These are phyloP conservation scores for Marasmius oreades DNA, from an alignment of 1,284 basidiomycete genomes.

Conservation along the genomic window DNA sequence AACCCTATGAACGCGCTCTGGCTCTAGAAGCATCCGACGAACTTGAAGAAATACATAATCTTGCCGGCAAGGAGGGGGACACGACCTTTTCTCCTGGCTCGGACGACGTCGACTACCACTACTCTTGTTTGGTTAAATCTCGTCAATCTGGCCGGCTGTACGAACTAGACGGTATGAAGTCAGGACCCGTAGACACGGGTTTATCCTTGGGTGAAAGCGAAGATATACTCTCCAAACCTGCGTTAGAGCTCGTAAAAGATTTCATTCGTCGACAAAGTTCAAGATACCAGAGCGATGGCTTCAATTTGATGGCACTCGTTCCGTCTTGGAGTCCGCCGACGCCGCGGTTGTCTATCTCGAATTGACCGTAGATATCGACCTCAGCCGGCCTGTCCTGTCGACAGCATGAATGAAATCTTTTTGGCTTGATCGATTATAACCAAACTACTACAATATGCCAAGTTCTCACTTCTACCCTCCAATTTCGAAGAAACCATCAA, in stretches of 20 bases:
- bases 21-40: constrained; percentile 28
- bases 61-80: constrained; percentile 25
- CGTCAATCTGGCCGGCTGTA: constrained; percentile 26
- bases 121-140: constrained; percentile 30
- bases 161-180: constrained; percentile 31
- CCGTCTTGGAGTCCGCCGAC: not conserved
- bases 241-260: constrained; percentile 24
- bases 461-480: not conserved
- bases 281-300: constrained; percentile 22
- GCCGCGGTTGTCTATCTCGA: not conserved
- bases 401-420: not conserved
- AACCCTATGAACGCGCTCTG: constrained; percentile 24
- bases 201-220: constrained; percentile 19
- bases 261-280: constrained; percentile 22
- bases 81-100: constrained; percentile 21
- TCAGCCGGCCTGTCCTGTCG: not conserved
- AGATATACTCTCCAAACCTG: constrained; percentile 26
- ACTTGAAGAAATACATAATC: constrained; percentile 26
- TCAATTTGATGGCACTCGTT: constrained; percentile 31
- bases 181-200: constrained; percentile 30
- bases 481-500: not conserved
- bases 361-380: not conserved
- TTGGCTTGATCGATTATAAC: not conserved
- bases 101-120: constrained; percentile 30
- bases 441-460: not conserved